These are phyloP conservation scores for Kalanchoe fedtschenkoi DNA, from an alignment of 164 flowering plant genomes.

Conservation along the genomic window DNA sequence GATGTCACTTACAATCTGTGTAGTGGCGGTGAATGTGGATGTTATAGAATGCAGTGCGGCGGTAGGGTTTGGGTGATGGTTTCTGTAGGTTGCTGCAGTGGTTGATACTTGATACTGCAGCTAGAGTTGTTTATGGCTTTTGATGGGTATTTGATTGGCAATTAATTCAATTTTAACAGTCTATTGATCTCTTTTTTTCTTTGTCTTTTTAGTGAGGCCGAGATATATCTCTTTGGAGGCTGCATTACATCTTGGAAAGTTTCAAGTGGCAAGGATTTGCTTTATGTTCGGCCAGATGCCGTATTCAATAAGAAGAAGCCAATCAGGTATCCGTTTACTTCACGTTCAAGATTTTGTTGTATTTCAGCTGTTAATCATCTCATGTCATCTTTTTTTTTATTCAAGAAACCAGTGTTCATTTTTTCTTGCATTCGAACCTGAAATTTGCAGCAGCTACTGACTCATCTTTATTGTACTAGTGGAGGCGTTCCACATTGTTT, in stretches of 20 bases:
- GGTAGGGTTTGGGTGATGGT: too few species aligned
- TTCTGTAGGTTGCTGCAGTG: too few species aligned
- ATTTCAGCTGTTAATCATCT: not conserved
- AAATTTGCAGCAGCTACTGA: slow-evolving; percentile 10
- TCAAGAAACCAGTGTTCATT: not conserved
- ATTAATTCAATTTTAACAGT: not conserved
- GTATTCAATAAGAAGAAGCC: slow-evolving; percentile 86
- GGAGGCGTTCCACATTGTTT: slow-evolving; percentile 97
- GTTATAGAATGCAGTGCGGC: too few species aligned
- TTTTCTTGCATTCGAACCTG: not conserved
- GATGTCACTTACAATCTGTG: too few species aligned
- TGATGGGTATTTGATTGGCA: not conserved
- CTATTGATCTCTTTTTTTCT: not conserved
- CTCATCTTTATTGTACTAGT: slow-evolving; percentile 27
- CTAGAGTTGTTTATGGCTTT: not conserved
- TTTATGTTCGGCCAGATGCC: slow-evolving; percentile 92
- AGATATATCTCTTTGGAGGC: slow-evolving; percentile 79
- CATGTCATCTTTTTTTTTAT: not conserved
- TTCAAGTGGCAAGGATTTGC: slow-evolving; percentile 61
- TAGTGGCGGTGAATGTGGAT: too few species aligned
- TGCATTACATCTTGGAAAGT: slow-evolving; percentile 91
- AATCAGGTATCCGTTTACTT: slow-evolving; percentile 48
- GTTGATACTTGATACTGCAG: not conserved
- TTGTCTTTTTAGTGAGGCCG: slow-evolving; percentile 57
- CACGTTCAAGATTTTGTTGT: not conserved